Conservation (phyloP, 768 basidiomycete genomes). For the Epithele typhae region DNA sequence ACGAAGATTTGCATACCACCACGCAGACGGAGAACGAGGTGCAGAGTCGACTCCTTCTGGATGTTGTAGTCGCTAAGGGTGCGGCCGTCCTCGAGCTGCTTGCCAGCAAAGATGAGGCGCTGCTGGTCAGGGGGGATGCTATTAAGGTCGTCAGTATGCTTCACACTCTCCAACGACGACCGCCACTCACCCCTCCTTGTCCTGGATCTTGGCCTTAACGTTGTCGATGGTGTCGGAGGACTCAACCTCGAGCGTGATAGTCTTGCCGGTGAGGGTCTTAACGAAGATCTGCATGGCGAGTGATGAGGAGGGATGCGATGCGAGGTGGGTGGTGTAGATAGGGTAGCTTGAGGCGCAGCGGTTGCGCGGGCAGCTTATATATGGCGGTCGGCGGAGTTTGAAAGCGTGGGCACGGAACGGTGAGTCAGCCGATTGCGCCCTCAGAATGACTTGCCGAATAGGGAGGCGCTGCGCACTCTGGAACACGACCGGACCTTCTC, state of each 20-base stretch:
- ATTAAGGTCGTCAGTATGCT: background rate
- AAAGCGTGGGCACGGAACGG: constrained; percentile 2
- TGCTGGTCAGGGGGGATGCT: constrained; percentile 86
- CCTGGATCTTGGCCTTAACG: constrained; percentile 81
- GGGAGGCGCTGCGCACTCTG: background rate
- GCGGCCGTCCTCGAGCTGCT: constrained; percentile 92
- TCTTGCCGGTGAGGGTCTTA: constrained; percentile 87
- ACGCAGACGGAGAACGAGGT: constrained; percentile 86
- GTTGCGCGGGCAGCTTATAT: constrained; percentile 13
- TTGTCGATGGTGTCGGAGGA: constrained; percentile 75
- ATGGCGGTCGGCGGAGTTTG: constrained; percentile 13
- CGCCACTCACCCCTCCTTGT: constrained; percentile 83
- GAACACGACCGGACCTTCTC: constrained; percentile 11
- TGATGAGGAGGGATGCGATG: constrained; percentile 83
- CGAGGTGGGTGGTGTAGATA: constrained; percentile 53
- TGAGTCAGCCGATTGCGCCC: constrained; percentile 15
- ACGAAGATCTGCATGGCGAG: constrained; percentile 80
- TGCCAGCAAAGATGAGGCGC: constrained; percentile 94
- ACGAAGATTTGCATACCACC: constrained; percentile 88
- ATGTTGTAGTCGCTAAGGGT: constrained; percentile 90
- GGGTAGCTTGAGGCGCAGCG: background rate
- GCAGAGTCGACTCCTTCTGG: constrained; percentile 93
- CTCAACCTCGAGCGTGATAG: constrained; percentile 85
- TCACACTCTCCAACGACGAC: background rate
- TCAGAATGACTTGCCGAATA: too few species aligned